Base-by-base conservation (phyloP, 257 asterid genomes). In the Nicotiana undulata region DNA sequence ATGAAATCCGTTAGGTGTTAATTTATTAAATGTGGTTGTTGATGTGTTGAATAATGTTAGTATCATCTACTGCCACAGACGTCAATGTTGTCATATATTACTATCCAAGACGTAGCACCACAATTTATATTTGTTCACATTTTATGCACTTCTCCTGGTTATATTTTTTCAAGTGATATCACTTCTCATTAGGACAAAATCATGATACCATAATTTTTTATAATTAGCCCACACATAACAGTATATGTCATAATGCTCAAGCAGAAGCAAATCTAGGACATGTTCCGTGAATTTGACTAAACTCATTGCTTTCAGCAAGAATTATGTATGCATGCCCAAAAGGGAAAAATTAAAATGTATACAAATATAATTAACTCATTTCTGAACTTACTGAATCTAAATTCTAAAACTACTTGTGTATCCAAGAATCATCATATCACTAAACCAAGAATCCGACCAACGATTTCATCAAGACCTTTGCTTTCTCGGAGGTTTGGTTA, bases 381-480 rank as follows among this genome's bases (percentile, higher is more conserved):
- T 44, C 6, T 12, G 3, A 6, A 70, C 20, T 6, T 0, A 1
- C 34, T 1, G 0, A 44, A 3, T 13, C 77, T 72, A 72, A 3
- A 40, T 34, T 0, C 9, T 37, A 13, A 40, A 68, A 10, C 40
- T 1, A 0, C 3, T 1, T 0, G 4, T 13, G 1, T 12, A 63
- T 5, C n/a, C 3, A 12, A 13, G 70, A 63, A 63, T 28, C 3
- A 28, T 5, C 44, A 63, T 15, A 63, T 0, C 46, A 29, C 7
- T 68, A 68, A n/a, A 9, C 58, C 28, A 90, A 40, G 68, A 91
- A 88, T 4, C 75, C 20, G 44, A 81, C 82, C 81, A 93, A 78
- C 1, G 85, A 83, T 20, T 87, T 85, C 81, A 84, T 61, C 34
- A 93, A 26, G 12, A 79, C 87, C 5, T 40, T 84, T 22, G 96